Evolutionary conservation across 768 basidiomycete species (phyloP), one percentile per base, ranked within the genome.

Genomic region (Hortiboletus campestris): DNA sequence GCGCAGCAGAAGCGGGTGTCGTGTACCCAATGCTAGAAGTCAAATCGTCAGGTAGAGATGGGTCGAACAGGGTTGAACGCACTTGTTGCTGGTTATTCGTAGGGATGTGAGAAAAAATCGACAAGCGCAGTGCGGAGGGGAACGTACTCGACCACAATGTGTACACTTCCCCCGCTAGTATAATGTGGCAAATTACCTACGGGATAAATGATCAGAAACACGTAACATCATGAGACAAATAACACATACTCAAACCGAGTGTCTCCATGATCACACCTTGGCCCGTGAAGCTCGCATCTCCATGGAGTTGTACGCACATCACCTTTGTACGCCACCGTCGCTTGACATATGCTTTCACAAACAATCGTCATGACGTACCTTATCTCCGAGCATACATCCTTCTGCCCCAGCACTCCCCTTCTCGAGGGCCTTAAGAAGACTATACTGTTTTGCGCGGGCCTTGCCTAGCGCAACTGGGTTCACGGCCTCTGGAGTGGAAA

Each of bases 251-350:
- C 51, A 96, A 73, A 6, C 92, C 91, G 32, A 97, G 77, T 17
- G 81, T 79, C 70, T 96, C 94, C 85, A 93, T 94, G 17, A 94
- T 83, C 6, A 96, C 79, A 2, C 94, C 94, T 68, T 96, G 94
- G 0, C 94, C 94, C 0, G 88, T 82, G 66, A 96, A 95, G 55
- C 89, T 91, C 1, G 91, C 93, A 68, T 97, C 94, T 3, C 94
- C 94, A 59, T 96, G 94, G 45, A 97, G 71, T 63, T 94, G 91
- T 0, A 96, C 86, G 58, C 88, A 93, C 83, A 96, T 86, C 3
- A 87, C 94, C 63, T 79, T 81, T 67, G 86, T 84, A 51, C 8
- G 12, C 14, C 13, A 49, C 17, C 3, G 72, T 58, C 63, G 59
- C 48, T 46, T 17, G n/a, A 49, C 39, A 47, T 22, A 42, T 3